Evolutionary conservation across 2,329 filamentous ascomycete species (phyloP), one percentile per base, ranked within the genome.

Genomic region (Botrytis cinerea): DNA sequence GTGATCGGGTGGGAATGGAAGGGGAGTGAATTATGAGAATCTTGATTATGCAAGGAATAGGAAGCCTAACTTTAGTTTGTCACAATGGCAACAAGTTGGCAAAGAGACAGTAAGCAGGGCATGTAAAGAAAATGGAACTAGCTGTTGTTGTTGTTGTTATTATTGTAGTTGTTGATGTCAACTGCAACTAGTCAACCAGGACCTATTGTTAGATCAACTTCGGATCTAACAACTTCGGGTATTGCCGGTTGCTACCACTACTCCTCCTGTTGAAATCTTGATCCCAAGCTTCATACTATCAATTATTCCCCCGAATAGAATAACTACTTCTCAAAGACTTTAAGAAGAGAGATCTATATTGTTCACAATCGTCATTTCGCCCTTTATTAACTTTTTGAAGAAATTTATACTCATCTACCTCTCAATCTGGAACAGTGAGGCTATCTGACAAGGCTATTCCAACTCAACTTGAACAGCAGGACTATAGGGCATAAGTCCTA

Each of bases 171-270:
- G 63, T 51, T 57, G 40, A 68, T 38, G 28, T 22, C 40, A n/a
- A 68, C 48, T 43, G 48, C 43, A 68, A 57, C 48, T 54, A 40
- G 35, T 68, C 35, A 68, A 68, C 16, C 35, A 68, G 46, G n/a
- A 43, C 38, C 8, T 9, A n/a, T 32, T 57, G 25, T 22, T 48
- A 46, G 28, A 32, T 43, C 66, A 38, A 51, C 48, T n/a, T n/a
- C 66, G 66, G 48, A 54, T 54, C 48, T 25, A n/a, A 54, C 66
- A 38, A 51, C 38, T n/a, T n/a, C 66, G 66, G 66, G 2, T 54
- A 48, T 68, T 68, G 35, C 66, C n/a, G n/a, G 35, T 69, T 57
- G 46, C 48, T 45, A 69, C 16, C 48, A 69, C 35, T 51, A 51
- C 38, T 57, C 6, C 14, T 57, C 32, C 38, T 48, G 7, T 48